Base-by-base conservation (phyloP, 2,329 filamentous ascomycete species). In the Rutstroemia sp. region DNA sequence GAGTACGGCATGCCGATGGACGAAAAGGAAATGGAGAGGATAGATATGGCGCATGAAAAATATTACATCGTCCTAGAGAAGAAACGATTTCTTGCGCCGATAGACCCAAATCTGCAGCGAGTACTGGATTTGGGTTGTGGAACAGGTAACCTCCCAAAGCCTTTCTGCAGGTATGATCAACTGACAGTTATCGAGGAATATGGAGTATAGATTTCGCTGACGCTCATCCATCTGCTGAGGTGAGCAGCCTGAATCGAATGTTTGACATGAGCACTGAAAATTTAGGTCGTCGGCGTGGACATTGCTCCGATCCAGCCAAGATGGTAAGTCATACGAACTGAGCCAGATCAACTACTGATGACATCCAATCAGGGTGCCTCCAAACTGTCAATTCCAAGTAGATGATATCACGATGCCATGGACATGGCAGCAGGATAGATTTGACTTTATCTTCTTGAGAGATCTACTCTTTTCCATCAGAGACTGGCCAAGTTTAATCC, bases 1-100 rank as follows among this genome's bases (percentile, higher is more conserved):
- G 57, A 59, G 25, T 59, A 61, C 42, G 58, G 56, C 19, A 25
- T 75, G 16, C 73, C 72, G 7, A 74, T 73, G 65, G 73, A 75
- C 45, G 71, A 73, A 46, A 60, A 60, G 6, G 73, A 74, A 56
- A 64, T 74, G 21, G 72, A 74, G 51, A 67, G 73, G 12, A 72
- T 74, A n/a, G 71, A 75, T 56, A 66, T 74, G 64, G 68, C 67
- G 12, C 73, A 75, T 58, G 64, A 65, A 9, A 71, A 72, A 55
- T 72, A 72, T 58, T 67, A 14, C 5, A 61, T 66, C 39, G 42
- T 64, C 12, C 39, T 66, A 5, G 61, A 63, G 2, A 59, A 63
- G 21, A 62, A 60, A 39, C 47, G 64, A n/a, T 63, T 60, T 27
- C 52, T 66, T 4, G 62, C 64, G 10, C 65, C 65, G 2, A 66